Evolutionary conservation across 805 yeast species (phyloP), one percentile per base, ranked within the genome.

Genomic region (Nakazawaea laoshanensis): DNA sequence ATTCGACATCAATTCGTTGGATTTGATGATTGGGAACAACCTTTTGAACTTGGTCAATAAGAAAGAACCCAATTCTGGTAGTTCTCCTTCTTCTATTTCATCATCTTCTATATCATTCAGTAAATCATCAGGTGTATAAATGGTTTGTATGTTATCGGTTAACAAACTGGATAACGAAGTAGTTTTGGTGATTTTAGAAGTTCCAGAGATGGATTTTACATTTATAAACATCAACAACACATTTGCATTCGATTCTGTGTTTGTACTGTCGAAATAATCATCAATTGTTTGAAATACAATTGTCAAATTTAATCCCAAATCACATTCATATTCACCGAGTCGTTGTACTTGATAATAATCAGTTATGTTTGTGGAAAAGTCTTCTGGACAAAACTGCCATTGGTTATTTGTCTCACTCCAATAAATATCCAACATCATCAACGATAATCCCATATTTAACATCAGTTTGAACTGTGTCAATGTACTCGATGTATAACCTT

Each of bases 341-440:
- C 33, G 30, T 16, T 35, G 29, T 15, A 33, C 32, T 4, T 32
- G 28, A 5, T 20, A 16, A 15, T 19, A 27, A 12, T 23, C 34
- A 13, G 38, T 23, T 20, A 30, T 15, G 35, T 63, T 57, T 2
- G 39, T 27, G 5, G 61, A 56, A 15, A 57, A 52, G 2, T 64
- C 61, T 2, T 61, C 62, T 1, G 82, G 79, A 42, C 83, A 76
- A 3, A 76, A 48, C 42, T 74, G 78, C 73, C 81, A 76, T 36
- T 52, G 56, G 7, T 38, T 32, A 3, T 61, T 52, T 26, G 53
- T 43, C 31, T 67, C 70, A 44, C 70, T 71, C 63, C 73, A 69
- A 48, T 75, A 77, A 18, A 77, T 35, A 45, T 80, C 83, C 4
- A 77, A 32, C 34, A 58, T 52, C n/a, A 74, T 48, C 0, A 63